These are phyloP conservation scores for Aciculosporium take DNA, from an alignment of 2,329 filamentous ascomycete species.

Conservation along the genomic window DNA sequence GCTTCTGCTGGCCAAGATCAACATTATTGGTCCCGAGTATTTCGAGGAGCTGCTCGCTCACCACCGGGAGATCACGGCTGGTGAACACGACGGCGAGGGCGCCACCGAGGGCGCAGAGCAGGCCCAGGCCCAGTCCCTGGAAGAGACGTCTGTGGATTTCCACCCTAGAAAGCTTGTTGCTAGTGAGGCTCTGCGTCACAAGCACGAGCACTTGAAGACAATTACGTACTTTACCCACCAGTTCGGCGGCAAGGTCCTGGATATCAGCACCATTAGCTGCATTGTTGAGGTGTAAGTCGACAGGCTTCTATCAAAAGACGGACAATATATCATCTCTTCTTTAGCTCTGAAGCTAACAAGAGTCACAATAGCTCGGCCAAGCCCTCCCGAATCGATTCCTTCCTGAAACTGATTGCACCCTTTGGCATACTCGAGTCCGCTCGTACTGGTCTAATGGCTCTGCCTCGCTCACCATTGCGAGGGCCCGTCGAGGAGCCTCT, in stretches of 20 bases:
- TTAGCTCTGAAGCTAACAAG: neutral
- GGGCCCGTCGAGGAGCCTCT: constrained; percentile 54
- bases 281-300: constrained; percentile 86
- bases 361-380: constrained; percentile 59
- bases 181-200: constrained; percentile 83
- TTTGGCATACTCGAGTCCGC: constrained; percentile 96
- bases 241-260: constrained; percentile 91
- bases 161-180: constrained; percentile 77
- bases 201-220: constrained; percentile 91
- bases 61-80: constrained; percentile 69
- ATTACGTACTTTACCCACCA: constrained; percentile 96
- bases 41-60: constrained; percentile 94
- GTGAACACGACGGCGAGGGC: constrained; percentile 31
- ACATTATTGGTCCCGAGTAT: constrained; percentile 92
- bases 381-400: constrained; percentile 84
- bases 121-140: constrained; percentile 26
- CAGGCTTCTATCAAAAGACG: neutral
- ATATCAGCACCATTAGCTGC: constrained; percentile 97
- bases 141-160: constrained; percentile 51
- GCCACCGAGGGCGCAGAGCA: constrained; percentile 21
- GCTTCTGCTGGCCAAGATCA: constrained; percentile 87
- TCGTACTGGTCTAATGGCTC: constrained; percentile 88
- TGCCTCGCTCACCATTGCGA: constrained; percentile 81
- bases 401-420: constrained; percentile 86
- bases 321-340: neutral